These are phyloP conservation scores for Cladosporium sp. DNA, from an alignment of 2,329 filamentous ascomycete genomes.

Conservation along the genomic window DNA sequence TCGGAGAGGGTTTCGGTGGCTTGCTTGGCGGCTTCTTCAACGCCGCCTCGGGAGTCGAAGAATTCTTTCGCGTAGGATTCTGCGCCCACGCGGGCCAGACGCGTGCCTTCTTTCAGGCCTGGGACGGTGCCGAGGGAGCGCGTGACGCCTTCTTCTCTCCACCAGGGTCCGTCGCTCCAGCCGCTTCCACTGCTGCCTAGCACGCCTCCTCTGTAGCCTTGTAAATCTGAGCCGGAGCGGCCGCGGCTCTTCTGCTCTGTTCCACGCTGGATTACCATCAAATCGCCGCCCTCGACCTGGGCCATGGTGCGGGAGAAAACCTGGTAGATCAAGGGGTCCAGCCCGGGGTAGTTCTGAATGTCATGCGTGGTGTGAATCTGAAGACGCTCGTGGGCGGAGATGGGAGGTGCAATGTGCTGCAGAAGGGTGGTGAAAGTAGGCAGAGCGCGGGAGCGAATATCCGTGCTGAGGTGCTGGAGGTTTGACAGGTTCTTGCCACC, in stretches of 20 bases:
- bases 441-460: constrained; percentile 77
- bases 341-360: constrained; percentile 84
- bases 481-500: constrained; percentile 20
- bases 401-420: constrained; percentile 91
- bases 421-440: constrained; percentile 94
- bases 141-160: constrained; percentile 61
- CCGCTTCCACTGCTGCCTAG: constrained; percentile 48
- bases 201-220: constrained; percentile 46
- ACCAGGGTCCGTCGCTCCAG: constrained; percentile 97
- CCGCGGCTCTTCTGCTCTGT: constrained; percentile 67
- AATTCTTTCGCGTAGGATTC: constrained; percentile 85
- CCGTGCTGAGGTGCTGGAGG: constrained; percentile 34
- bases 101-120: constrained; percentile 80
- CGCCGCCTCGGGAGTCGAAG: constrained; percentile 70
- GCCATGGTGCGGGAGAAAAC: constrained; percentile 96
- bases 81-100: constrained; percentile 82
- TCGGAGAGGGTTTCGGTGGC: constrained; percentile 76
- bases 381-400: constrained; percentile 92
- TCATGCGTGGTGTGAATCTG: constrained; percentile 98
- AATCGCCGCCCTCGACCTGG: constrained; percentile 95
- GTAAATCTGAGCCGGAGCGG: constrained; percentile 55
- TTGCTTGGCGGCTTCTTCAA: constrained; percentile 73
- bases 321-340: constrained; percentile 85
- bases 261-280: constrained; percentile 89
- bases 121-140: constrained; percentile 76